Percentiles rank a stretch among this genome's conserved stretches.
Conservation (phyloP, 169 alveolate species). For the Amoebophrya sp. region DNA sequence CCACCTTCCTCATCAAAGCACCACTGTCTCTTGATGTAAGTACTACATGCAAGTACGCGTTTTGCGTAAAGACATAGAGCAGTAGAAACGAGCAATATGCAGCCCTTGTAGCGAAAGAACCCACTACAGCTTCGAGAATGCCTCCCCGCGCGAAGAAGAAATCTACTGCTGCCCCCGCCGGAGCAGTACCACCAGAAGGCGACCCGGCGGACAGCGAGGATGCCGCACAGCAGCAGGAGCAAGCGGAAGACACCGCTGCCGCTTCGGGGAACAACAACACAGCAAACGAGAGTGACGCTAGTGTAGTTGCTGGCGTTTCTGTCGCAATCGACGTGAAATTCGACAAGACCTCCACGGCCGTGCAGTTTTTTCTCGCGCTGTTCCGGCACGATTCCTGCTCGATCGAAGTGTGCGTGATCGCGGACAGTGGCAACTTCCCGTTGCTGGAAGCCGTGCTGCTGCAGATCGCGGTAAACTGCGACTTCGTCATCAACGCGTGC, state of each 20-base stretch:
- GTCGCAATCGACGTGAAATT: not conserved
- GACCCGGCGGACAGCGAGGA: not conserved
- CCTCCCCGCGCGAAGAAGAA: no score
- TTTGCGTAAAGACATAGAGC: no score
- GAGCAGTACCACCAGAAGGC: not conserved
- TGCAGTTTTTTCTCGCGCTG: not conserved
- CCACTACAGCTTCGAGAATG: no score
- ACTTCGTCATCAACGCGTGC: not conserved
- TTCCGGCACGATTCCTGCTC: not conserved
- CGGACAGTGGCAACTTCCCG: not conserved
- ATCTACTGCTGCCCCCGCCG: not conserved
- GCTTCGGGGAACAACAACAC: not conserved
- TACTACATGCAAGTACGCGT: no score
- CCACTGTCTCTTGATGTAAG: no score
- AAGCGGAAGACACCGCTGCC: not conserved
- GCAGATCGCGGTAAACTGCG: not conserved
- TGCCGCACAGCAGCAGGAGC: not conserved
- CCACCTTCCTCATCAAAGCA: no score
- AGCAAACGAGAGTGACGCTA: no score
- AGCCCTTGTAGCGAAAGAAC: no score
- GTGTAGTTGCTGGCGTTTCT: not conserved
- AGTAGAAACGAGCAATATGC: no score
- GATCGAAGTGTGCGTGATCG: not conserved
- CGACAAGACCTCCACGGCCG: not conserved
- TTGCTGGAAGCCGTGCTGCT: not conserved